Evolutionary conservation across 208 protist species (phyloP).

Genomic region (Leishmania martiniquensis): DNA sequence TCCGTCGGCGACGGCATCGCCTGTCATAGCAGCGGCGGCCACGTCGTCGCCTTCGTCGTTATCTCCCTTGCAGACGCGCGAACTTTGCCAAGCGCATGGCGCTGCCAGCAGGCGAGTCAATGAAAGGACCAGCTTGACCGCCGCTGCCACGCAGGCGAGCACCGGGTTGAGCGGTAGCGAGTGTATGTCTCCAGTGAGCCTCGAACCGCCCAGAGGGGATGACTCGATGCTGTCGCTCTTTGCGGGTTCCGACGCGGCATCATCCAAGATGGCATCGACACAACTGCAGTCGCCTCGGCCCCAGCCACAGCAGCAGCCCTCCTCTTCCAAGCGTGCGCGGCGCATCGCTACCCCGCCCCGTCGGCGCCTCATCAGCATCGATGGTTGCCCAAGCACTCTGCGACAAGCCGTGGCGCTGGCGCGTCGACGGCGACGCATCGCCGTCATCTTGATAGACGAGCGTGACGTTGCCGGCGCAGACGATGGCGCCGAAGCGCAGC

Average conservation of each 20-base stretch:
- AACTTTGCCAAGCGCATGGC: conserved; percentile 1
- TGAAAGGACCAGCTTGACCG: not conserved
- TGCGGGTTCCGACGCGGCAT: conserved; percentile 5
- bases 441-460: conserved; percentile 32
- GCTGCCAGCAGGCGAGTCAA: not conserved
- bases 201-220: not conserved
- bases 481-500: not conserved
- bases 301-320: not conserved
- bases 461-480: conserved; percentile 4
- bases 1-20: not conserved
- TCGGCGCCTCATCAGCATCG: conserved; percentile 27
- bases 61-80: conserved; percentile 6
- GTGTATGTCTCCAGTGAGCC: conserved; percentile 2
- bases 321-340: not conserved
- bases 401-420: conserved; percentile 31
- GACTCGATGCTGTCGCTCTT: conserved; percentile 11
- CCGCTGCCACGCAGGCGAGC: not conserved
- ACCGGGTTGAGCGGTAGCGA: conserved; percentile 2
- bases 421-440: conserved; percentile 21
- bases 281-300: conserved; percentile 10
- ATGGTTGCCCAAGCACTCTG: conserved; percentile 9
- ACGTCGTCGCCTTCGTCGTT: not conserved
- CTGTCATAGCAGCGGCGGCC: not conserved
- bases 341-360: conserved; percentile 10
- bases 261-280: not conserved